Conservation (phyloP, 1,139 yeast species). For the Meyerozyma sp. region DNA sequence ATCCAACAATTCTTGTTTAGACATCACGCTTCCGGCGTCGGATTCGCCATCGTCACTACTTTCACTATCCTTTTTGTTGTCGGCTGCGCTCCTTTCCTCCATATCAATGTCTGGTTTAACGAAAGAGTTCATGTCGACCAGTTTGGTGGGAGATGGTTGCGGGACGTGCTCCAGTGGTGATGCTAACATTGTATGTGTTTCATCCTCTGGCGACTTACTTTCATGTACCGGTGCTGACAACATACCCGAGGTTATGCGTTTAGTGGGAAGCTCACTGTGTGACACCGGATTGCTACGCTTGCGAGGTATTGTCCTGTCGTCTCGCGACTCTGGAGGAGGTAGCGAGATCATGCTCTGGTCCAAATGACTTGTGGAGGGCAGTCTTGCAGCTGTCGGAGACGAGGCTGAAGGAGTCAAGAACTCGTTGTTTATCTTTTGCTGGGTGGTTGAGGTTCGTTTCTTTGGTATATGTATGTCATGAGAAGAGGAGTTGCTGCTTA, state of each 20-base stretch:
- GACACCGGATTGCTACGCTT: slow-evolving; percentile 13
- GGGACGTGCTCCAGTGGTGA: background rate
- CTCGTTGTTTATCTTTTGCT: background rate
- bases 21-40: slow-evolving; percentile 10
- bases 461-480: background rate
- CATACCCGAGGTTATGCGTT: slow-evolving; percentile 68
- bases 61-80: background rate
- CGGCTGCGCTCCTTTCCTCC: background rate
- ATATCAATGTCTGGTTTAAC: background rate
- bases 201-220: slow-evolving; percentile 3
- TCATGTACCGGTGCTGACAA: slow-evolving; percentile 28
- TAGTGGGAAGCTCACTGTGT: slow-evolving; percentile 22
- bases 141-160: background rate
- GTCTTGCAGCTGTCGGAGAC: background rate
- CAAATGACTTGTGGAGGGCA: slow-evolving; percentile 3
- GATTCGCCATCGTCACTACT: background rate
- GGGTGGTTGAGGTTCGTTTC: background rate
- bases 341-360: slow-evolving; percentile 22
- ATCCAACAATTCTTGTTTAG: slow-evolving; percentile 21
- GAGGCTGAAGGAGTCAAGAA: background rate
- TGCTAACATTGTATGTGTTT: background rate
- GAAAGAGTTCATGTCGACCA: background rate
- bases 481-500: background rate
- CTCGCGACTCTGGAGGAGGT: slow-evolving; percentile 29
- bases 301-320: slow-evolving; percentile 21